phyloP scores from a whole-genome alignment of 2,329 filamentous ascomycete genomes.

The Elsinoe fawcettii region DNA sequence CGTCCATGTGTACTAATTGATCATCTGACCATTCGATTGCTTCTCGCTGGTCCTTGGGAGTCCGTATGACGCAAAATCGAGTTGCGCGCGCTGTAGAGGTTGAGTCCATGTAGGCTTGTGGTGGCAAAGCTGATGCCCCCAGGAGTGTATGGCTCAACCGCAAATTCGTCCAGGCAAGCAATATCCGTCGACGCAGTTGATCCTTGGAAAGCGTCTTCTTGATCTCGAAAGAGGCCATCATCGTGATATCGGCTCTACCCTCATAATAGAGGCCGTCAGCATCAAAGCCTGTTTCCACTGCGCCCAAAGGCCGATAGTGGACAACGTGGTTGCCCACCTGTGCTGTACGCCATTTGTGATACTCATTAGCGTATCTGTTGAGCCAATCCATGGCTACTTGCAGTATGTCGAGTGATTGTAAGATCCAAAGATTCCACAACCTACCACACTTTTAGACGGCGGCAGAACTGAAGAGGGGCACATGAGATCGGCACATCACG shows the following conservation, averaged over 20 bases:
- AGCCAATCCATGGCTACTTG: constrained; percentile 30
- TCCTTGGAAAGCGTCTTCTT: constrained; percentile 26
- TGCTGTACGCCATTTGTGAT: constrained; percentile 32
- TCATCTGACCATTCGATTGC: constrained; percentile 27
- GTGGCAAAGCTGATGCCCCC: constrained; percentile 18
- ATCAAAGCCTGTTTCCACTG: constrained; percentile 40
- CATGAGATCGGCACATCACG: background rate
- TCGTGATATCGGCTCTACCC: constrained; percentile 40
- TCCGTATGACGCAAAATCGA: constrained; percentile 31
- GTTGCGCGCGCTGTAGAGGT: constrained; percentile 17
- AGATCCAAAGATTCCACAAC: no score
- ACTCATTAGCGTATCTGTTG: constrained; percentile 32
- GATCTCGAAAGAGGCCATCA: constrained; percentile 32
- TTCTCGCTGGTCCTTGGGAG: constrained; percentile 25
- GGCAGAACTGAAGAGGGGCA: background rate
- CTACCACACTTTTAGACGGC: background rate
- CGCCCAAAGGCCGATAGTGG: constrained; percentile 34
- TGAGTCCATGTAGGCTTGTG: constrained; percentile 20
- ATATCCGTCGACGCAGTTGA: constrained; percentile 22
- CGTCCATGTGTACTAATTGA: constrained; percentile 33
- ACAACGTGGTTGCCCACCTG: constrained; percentile 20
- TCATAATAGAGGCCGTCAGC: constrained; percentile 37
- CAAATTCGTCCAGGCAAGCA: constrained; percentile 17
- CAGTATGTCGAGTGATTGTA: background rate
- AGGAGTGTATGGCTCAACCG: constrained; percentile 18